A percentile compares a stretch with the other conserved stretches of the same genome.
These are phyloP conservation scores for Luzula sylvatica DNA, from an alignment of 176 grass and related monocot genomes.

Conservation along the genomic window DNA sequence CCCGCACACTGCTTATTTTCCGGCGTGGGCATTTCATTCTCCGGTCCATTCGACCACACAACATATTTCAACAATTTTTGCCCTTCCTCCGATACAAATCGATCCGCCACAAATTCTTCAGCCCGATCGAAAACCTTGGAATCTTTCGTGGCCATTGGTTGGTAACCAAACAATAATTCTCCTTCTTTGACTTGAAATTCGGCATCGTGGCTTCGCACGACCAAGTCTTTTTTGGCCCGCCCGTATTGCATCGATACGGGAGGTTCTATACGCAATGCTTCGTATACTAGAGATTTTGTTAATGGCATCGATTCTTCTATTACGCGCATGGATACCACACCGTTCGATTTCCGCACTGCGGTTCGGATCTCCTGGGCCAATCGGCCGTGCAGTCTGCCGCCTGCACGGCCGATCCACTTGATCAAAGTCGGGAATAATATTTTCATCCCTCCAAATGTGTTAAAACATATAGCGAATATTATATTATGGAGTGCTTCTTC, in stretches of 20 bases:
- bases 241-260: conserved; percentile 96
- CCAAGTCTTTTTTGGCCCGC: conserved; percentile 78
- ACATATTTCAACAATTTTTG: conserved; percentile 54
- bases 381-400: conserved; percentile 43
- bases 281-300: conserved; percentile 81
- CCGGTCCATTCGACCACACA: conserved; percentile 93
- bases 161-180: conserved; percentile 98
- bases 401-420: conserved; percentile 84
- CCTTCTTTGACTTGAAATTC: conserved; percentile 74
- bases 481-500: conserved; percentile 91
- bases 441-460: conserved; percentile 85
- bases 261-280: conserved; percentile 83
- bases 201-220: conserved; percentile 89
- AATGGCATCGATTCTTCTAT: conserved; percentile 85
- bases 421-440: conserved; percentile 59
- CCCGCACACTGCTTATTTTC: conserved; percentile 97
- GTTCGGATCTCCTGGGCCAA: conserved; percentile 69
- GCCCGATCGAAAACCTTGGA: conserved; percentile 61
- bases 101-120: conserved; percentile 67
- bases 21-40: conserved; percentile 60
- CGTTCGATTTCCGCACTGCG: conserved; percentile 40
- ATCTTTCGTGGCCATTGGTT: conserved; percentile 97
- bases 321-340: conserved; percentile 39
- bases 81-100: conserved; percentile 71
- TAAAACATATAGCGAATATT: conserved; percentile 96